These are phyloP conservation scores for Ophiostoma tasmaniense DNA, from an alignment of 2,329 filamentous ascomycete genomes.

Conservation along the genomic window DNA sequence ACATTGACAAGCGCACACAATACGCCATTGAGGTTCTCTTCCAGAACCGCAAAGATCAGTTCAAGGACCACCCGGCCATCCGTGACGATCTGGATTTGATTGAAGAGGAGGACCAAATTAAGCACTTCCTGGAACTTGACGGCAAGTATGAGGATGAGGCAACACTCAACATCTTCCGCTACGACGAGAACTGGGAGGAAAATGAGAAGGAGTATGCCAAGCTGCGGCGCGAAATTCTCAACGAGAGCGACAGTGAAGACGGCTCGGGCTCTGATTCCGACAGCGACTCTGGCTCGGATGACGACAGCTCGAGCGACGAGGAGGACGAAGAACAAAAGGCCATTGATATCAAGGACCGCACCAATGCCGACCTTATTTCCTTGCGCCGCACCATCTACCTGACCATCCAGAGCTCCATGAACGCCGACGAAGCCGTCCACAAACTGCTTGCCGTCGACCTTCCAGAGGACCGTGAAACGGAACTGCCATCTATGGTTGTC, in stretches of 20 bases:
- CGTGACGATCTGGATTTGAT: slow-evolving; percentile 91
- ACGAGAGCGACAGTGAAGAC: slow-evolving; percentile 73
- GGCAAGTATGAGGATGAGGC: slow-evolving; percentile 81
- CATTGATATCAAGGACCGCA: slow-evolving; percentile 95
- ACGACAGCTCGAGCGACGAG: slow-evolving; percentile 51
- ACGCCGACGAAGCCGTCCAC: slow-evolving; percentile 94
- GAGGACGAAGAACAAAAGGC: slow-evolving; percentile 71
- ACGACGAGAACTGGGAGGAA: slow-evolving; percentile 79
- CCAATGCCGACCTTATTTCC: slow-evolving; percentile 90
- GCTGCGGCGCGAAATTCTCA: slow-evolving; percentile 86
- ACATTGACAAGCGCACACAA: slow-evolving; percentile 96
- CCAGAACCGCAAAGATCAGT: slow-evolving; percentile 90
- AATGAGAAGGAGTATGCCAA: slow-evolving; percentile 85
- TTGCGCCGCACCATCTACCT: slow-evolving; percentile 90
- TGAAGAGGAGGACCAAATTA: slow-evolving; percentile 97
- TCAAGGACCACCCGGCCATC: slow-evolving; percentile 86
- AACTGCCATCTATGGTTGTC: slow-evolving; percentile 92
- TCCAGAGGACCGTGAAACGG: slow-evolving; percentile 75
- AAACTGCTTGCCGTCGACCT: slow-evolving; percentile 93
- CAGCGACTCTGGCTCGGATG: slow-evolving; percentile 41
- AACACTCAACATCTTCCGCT: slow-evolving; percentile 90
- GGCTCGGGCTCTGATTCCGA: slow-evolving; percentile 38
- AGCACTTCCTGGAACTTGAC: slow-evolving; percentile 73
- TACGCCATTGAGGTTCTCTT: slow-evolving; percentile 99
- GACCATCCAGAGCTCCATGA: slow-evolving; percentile 93